These are phyloP conservation scores for Turritis glabra DNA, from an alignment of 345 rosid genomes.

Conservation along the genomic window DNA sequence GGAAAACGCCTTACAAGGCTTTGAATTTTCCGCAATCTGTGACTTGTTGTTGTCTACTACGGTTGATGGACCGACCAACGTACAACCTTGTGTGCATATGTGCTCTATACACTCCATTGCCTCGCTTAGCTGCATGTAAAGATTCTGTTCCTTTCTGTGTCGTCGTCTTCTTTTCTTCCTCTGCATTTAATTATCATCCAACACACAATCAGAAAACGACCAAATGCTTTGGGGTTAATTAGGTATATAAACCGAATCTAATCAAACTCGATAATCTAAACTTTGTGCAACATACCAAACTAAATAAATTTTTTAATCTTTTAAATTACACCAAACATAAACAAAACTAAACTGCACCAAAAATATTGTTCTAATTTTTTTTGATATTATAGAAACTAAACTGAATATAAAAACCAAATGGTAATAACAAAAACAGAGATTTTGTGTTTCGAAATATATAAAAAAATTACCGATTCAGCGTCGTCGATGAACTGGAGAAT, in stretches of 20 bases:
- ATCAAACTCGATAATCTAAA: not conserved
- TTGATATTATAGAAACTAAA: not conserved
- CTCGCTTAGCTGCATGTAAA: constrained; percentile 69
- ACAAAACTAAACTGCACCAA: not conserved
- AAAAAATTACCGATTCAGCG: constrained; percentile 53
- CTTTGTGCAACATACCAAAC: not conserved
- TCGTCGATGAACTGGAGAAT: constrained; percentile 84
- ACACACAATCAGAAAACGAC: not conserved
- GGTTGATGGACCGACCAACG: constrained; percentile 61
- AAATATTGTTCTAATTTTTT: not conserved
- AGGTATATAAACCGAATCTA: not conserved
- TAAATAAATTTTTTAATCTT: not conserved
- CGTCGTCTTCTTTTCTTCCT: constrained; percentile 67
- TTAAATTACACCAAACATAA: not conserved
- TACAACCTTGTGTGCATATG: constrained; percentile 89
- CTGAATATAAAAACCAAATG: not conserved
- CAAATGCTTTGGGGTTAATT: not conserved
- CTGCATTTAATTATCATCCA: constrained; percentile 40
- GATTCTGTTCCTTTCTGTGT: constrained; percentile 50
- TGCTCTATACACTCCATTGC: constrained; percentile 91
- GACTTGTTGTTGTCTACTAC: constrained; percentile 29
- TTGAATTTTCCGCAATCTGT: constrained; percentile 10
- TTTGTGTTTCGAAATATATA: not conserved
- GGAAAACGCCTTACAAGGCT: constrained; percentile 56
- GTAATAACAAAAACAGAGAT: not conserved